These are phyloP conservation scores for Penicillium decumbens DNA, from an alignment of 2,329 filamentous ascomycete genomes.

Conservation along the genomic window DNA sequence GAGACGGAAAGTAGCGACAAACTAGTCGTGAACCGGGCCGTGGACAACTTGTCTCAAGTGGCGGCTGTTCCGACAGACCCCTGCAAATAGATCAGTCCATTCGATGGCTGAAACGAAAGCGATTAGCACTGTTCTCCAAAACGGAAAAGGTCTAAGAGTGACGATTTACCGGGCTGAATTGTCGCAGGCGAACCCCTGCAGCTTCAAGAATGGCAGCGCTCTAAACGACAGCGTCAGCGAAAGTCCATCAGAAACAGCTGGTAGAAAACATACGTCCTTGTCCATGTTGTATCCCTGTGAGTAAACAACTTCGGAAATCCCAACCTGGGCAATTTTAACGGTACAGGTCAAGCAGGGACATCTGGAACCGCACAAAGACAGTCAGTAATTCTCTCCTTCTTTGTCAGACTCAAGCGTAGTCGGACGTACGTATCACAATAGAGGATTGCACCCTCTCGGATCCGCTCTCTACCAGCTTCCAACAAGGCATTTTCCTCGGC, in stretches of 20 bases:
- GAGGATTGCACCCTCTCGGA: conserved; percentile 73
- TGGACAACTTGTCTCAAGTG: background rate
- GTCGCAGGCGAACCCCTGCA: conserved; percentile 77
- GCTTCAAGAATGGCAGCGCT: conserved; percentile 76
- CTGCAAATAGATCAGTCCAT: conserved; percentile 61
- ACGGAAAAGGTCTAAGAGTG: background rate
- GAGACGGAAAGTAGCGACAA: background rate
- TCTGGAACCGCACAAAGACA: conserved; percentile 27
- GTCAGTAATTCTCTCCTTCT: background rate
- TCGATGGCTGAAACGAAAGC: conserved; percentile 51
- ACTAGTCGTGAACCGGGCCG: background rate
- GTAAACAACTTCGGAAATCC: conserved; percentile 93
- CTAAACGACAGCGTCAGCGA: conserved; percentile 27
- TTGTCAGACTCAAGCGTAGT: background rate
- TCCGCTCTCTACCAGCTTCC: conserved; percentile 86
- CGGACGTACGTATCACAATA: conserved; percentile 74
- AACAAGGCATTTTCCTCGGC: conserved; percentile 96
- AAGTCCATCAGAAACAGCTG: background rate
- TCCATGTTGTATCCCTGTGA: conserved; percentile 95
- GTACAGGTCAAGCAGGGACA: conserved; percentile 97
- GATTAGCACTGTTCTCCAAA: conserved; percentile 3
- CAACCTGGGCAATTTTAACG: conserved; percentile 97
- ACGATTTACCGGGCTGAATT: conserved; percentile 70
- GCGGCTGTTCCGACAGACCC: conserved; percentile 24
- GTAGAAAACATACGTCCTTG: conserved; percentile 49